These are phyloP conservation scores for Calonectria crousiana DNA, from an alignment of 2,329 filamentous ascomycete genomes.

Conservation along the genomic window DNA sequence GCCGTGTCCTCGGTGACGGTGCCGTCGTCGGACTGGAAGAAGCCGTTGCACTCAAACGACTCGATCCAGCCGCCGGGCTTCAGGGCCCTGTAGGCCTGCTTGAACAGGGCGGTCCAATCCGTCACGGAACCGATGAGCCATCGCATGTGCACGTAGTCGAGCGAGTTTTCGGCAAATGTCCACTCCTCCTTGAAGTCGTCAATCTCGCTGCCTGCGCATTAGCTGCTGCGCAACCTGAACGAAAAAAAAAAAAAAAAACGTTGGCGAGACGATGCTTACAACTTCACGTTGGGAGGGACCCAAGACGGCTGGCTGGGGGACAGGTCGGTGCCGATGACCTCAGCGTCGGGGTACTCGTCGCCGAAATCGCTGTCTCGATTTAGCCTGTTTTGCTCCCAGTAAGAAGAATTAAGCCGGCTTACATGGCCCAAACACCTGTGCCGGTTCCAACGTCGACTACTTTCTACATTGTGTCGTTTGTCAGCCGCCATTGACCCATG, in stretches of 20 bases:
- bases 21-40: constrained; percentile 38
- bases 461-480: constrained; percentile 11
- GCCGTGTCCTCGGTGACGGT: constrained; percentile 40
- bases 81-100: constrained; percentile 58
- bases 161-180: constrained; percentile 62
- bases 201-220: constrained; percentile 53
- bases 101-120: constrained; percentile 66
- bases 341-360: constrained; percentile 55
- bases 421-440: constrained; percentile 37
- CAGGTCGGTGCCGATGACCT: constrained; percentile 63
- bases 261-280: background rate
- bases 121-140: constrained; percentile 67
- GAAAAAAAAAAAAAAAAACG: no score
- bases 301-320: constrained; percentile 68
- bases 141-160: constrained; percentile 73
- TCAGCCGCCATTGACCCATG: background rate
- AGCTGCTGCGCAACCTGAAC: background rate
- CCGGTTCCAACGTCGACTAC: constrained; percentile 34
- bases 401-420: background rate
- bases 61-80: constrained; percentile 60
- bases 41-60: constrained; percentile 52
- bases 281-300: constrained; percentile 35
- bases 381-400: background rate
- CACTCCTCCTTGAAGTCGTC: constrained; percentile 68
- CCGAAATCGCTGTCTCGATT: constrained; percentile 56